Evolutionary conservation across 2,329 filamentous ascomycete species (phyloP).

Genomic region (Diplodia corticola): DNA sequence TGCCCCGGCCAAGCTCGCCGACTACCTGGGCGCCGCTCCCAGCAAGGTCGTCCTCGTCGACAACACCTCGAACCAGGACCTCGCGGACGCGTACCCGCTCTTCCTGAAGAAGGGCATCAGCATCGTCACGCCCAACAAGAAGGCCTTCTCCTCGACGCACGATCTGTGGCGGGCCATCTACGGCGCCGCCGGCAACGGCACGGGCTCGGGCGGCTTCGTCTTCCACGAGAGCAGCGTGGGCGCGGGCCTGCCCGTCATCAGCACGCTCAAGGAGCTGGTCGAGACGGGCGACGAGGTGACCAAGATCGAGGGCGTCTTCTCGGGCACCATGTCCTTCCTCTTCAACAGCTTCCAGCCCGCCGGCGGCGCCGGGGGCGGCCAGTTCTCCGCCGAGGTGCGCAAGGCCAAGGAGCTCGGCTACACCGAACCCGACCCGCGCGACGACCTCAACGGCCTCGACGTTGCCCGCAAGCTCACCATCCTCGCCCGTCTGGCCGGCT

Average conservation of each 20-base stretch:
- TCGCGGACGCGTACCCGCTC: conserved; percentile 79
- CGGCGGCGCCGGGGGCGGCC: conserved; percentile 68
- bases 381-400: conserved; percentile 85
- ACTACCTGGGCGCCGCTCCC: conserved; percentile 76
- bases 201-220: conserved; percentile 64
- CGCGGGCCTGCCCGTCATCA: conserved; percentile 89
- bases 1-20: conserved; percentile 67
- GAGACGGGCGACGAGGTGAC: conserved; percentile 89
- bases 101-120: conserved; percentile 81
- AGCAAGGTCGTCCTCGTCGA: conserved; percentile 83
- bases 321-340: conserved; percentile 94
- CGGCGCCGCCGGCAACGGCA: conserved; percentile 64
- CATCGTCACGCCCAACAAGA: conserved; percentile 97
- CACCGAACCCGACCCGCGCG: conserved; percentile 83
- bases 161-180: conserved; percentile 88
- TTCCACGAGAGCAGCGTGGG: conserved; percentile 97
- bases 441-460: conserved; percentile 84
- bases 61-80: conserved; percentile 88
- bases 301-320: conserved; percentile 96
- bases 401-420: conserved; percentile 93
- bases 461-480: conserved; percentile 97
- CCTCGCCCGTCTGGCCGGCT: conserved; percentile 78
- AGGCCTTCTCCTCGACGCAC: conserved; percentile 84
- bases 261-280: conserved; percentile 89
- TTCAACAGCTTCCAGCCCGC: conserved; percentile 96